These are phyloP conservation scores for Eucalyptus marginata DNA, from an alignment of 345 rosid species.

Conservation along the genomic window DNA sequence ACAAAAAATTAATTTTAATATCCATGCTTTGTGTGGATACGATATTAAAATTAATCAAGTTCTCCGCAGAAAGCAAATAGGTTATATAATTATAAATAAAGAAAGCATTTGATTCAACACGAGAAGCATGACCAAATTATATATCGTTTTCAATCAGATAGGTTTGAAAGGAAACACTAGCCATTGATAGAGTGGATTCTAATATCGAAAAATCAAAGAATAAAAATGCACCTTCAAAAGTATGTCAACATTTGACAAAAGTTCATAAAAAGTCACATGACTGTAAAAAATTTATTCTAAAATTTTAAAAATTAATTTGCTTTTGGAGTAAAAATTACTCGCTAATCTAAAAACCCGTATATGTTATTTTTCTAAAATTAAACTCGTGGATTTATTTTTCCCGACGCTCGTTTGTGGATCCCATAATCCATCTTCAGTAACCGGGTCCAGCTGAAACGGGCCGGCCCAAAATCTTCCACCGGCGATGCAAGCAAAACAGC, in stretches of 20 bases:
- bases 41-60: background rate
- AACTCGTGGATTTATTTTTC: background rate
- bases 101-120: too few species aligned
- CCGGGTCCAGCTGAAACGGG: background rate
- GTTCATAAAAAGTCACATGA: background rate
- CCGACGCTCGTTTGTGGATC: background rate
- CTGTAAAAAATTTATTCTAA: background rate
- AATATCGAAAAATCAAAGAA: background rate
- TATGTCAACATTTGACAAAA: background rate
- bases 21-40: background rate
- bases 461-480: background rate
- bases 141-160: background rate
- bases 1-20: background rate
- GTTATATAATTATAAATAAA: too few species aligned
- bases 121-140: background rate
- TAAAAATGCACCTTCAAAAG: background rate
- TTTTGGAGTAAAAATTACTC: background rate
- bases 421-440: background rate
- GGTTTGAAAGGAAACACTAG: background rate
- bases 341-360: background rate
- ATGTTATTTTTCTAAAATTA: background rate
- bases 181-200: background rate
- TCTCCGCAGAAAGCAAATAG: background rate
- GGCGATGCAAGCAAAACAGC: too few species aligned
- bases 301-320: background rate